phyloP scores from a whole-genome alignment of 345 rosid species.

The Bruguiera sexangula region DNA sequence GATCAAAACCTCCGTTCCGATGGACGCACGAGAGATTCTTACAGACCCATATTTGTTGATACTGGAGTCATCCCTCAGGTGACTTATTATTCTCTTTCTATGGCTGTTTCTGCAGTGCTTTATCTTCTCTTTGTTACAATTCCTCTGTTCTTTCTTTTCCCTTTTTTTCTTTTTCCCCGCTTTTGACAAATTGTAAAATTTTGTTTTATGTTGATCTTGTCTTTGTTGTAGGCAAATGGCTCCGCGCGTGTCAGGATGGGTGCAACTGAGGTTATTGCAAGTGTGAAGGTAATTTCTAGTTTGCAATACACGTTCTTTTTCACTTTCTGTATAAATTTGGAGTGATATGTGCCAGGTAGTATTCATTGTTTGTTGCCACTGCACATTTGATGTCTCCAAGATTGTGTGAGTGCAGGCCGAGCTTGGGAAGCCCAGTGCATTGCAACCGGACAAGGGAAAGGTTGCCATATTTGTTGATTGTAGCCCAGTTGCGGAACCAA shows the following conservation, averaged over 20 bases:
- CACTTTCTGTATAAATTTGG: not conserved
- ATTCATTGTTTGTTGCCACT: not conserved
- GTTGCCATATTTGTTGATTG: slow-evolving; percentile 74
- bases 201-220: slow-evolving; percentile 1
- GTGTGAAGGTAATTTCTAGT: slow-evolving; percentile 68
- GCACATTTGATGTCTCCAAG: too few species aligned
- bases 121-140: not conserved
- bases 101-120: not conserved
- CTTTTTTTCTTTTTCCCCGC: not conserved
- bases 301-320: not conserved
- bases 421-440: slow-evolving; percentile 74
- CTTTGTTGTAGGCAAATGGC: slow-evolving; percentile 67
- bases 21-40: slow-evolving; percentile 66
- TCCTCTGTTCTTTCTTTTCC: not conserved
- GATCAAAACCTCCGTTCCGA: slow-evolving; percentile 79
- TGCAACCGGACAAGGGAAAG: slow-evolving; percentile 80
- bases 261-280: slow-evolving; percentile 84
- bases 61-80: slow-evolving; percentile 93
- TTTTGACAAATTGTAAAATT: not conserved
- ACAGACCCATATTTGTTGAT: slow-evolving; percentile 64
- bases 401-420: slow-evolving; percentile 56
- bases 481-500: slow-evolving; percentile 84
- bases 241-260: slow-evolving; percentile 80
- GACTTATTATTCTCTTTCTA: slow-evolving; percentile 7
- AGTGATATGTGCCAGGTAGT: not conserved